These are phyloP conservation scores for Hypoxylon intermedium DNA, from an alignment of 495 filamentous ascomycete genomes.

Conservation along the genomic window DNA sequence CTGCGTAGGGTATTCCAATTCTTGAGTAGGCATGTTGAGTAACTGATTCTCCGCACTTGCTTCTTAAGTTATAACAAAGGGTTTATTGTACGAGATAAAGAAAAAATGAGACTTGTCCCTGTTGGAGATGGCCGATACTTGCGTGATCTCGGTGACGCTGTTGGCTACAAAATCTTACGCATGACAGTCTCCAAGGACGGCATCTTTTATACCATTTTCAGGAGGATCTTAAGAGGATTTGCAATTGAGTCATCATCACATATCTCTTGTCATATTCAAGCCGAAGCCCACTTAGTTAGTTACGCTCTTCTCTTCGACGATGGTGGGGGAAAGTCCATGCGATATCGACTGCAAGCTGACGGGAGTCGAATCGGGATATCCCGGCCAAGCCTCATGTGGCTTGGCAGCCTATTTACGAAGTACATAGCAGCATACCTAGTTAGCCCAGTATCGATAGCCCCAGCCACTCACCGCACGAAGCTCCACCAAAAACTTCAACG, in stretches of 20 bases:
- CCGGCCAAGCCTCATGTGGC: slow-evolving; percentile 10
- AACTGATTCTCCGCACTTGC: neutral
- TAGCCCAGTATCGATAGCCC: neutral
- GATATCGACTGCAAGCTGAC: too few relatives aligned
- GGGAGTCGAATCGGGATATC: too few relatives aligned
- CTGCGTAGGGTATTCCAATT: slow-evolving; percentile 74
- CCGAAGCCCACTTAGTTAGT: slow-evolving; percentile 3
- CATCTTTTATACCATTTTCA: slow-evolving; percentile 2
- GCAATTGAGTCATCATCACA: slow-evolving; percentile 12
- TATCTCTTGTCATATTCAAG: neutral
- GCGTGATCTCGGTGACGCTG: neutral
- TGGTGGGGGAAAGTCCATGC: slow-evolving; percentile 33
- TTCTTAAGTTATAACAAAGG: too few relatives aligned
- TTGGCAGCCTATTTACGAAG: neutral
- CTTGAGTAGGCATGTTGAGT: slow-evolving; percentile 53
- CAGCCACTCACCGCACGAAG: slow-evolving; percentile 20
- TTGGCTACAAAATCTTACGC: neutral
- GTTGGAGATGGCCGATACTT: too few relatives aligned
- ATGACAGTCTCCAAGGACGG: neutral
- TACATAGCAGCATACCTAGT: neutral
- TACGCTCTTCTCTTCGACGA: neutral
- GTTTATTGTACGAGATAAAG: too few relatives aligned
- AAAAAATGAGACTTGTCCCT: too few relatives aligned
- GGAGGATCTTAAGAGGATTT: neutral
- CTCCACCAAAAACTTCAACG: slow-evolving; percentile 36